These are phyloP conservation scores for Lachancea sp. DNA, from an alignment of 805 yeast genomes.

Conservation along the genomic window DNA sequence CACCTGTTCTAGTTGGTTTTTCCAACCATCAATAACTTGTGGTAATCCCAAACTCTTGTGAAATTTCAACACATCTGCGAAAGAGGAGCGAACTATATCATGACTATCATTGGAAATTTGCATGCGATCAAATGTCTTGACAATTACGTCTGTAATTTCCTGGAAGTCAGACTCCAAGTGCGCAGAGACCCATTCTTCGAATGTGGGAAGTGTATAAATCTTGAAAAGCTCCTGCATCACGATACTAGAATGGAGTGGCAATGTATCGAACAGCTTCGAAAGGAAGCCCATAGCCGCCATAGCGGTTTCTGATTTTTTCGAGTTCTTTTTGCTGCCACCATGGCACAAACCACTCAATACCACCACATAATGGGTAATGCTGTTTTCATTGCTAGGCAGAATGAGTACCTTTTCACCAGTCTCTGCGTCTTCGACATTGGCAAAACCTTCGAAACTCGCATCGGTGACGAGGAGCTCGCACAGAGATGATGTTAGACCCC, in stretches of 20 bases:
- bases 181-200: slow-evolving; percentile 29
- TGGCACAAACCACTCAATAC: slow-evolving; percentile 27
- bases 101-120: slow-evolving; percentile 10
- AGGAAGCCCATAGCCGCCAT: slow-evolving; percentile 22
- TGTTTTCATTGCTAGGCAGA: slow-evolving; percentile 20
- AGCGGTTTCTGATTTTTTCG: slow-evolving; percentile 18
- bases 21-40: slow-evolving; percentile 23
- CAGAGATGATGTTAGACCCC: slow-evolving; percentile 18
- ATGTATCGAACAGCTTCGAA: slow-evolving; percentile 17
- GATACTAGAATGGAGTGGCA: slow-evolving; percentile 21
- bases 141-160: slow-evolving; percentile 15
- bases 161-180: slow-evolving; percentile 21
- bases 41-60: slow-evolving; percentile 17
- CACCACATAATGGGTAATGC: slow-evolving; percentile 21
- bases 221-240: slow-evolving; percentile 20
- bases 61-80: slow-evolving; percentile 17
- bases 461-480: slow-evolving; percentile 23
- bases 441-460: slow-evolving; percentile 14
- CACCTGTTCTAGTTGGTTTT: slow-evolving; percentile 18
- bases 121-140: slow-evolving; percentile 20
- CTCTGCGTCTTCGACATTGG: slow-evolving; percentile 12
- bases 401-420: slow-evolving; percentile 12
- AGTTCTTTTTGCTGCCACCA: slow-evolving; percentile 25
- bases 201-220: slow-evolving; percentile 21
- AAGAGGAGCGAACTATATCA: slow-evolving; percentile 13